A percentile compares a stretch with the other conserved stretches of the same genome.
Evolutionary conservation across 257 asterid species (phyloP).

Genomic region (Ophiorrhiza pumila): DNA sequence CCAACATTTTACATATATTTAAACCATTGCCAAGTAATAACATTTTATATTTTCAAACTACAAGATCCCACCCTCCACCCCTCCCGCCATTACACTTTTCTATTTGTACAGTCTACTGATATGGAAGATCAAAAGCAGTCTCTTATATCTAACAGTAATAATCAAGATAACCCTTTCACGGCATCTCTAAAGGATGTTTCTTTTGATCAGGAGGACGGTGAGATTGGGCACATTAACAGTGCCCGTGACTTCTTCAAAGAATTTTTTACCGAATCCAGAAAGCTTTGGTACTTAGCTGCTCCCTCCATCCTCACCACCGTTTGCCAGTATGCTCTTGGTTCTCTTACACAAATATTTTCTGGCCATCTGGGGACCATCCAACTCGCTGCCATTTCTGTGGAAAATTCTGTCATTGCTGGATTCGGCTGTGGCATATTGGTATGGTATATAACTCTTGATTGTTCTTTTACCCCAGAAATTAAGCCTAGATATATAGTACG

Average conservation of each 20-base stretch:
- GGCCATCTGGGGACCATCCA: conserved; percentile 50
- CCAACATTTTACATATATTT: no score
- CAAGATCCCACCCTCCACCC: no score
- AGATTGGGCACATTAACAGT: not conserved
- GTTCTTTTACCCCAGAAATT: no score
- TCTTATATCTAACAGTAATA: not conserved
- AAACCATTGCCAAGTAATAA: no score
- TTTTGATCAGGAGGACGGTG: not conserved
- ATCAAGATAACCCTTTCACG: no score
- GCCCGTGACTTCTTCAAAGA: conserved; percentile 7
- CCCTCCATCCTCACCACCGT: conserved; percentile 58
- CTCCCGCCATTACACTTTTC: no score
- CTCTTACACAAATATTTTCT: conserved; percentile 43
- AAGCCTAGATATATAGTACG: no score
- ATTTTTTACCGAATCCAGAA: conserved; percentile 35
- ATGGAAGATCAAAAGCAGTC: no score
- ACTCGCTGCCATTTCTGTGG: conserved; percentile 57
- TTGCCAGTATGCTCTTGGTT: conserved; percentile 47
- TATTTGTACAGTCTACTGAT: no score
- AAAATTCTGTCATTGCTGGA: conserved; percentile 53
- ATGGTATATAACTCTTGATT: no score
- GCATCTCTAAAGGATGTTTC: no score
- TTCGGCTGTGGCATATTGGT: conserved; percentile 50
- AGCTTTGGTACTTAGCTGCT: conserved; percentile 51
- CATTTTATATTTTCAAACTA: no score